Evolutionary conservation across 805 yeast genomes (phyloP).

Genomic region (Sungouiozyma intestinalis): DNA sequence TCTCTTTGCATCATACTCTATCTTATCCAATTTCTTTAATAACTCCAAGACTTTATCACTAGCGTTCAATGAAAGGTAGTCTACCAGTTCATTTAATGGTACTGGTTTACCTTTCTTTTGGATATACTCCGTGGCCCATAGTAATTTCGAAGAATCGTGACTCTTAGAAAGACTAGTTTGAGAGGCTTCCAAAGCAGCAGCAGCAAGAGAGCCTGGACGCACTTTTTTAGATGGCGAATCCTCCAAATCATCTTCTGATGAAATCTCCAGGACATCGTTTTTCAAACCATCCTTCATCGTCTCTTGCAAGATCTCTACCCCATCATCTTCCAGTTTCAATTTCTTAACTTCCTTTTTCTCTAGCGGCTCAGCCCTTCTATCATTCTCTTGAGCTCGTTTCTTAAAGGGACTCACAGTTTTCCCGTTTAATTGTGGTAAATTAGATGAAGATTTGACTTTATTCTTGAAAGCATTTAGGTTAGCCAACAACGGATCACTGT

Average conservation of each 20-base stretch:
- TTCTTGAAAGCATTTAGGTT: conserved; percentile 57
- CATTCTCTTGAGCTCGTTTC: conserved; percentile 10
- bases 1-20: conserved; percentile 51
- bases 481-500: conserved; percentile 36
- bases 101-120: conserved; percentile 64
- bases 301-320: conserved; percentile 5
- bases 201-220: conserved; percentile 25
- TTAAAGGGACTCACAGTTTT: conserved; percentile 6
- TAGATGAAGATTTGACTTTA: conserved; percentile 48
- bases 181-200: conserved; percentile 23
- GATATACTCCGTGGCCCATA: conserved; percentile 85
- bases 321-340: conserved; percentile 13
- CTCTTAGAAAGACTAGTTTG: conserved; percentile 23
- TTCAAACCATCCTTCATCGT: not conserved
- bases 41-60: conserved; percentile 61
- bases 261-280: conserved; percentile 4
- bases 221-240: conserved; percentile 23
- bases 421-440: conserved; percentile 26
- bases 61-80: conserved; percentile 46
- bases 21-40: conserved; percentile 65
- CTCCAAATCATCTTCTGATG: conserved; percentile 14
- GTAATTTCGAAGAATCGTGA: conserved; percentile 76
- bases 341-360: not conserved
- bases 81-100: conserved; percentile 50
- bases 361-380: conserved; percentile 6